These are phyloP conservation scores for Trichophyton benhamiae DNA, from an alignment of 2,329 filamentous ascomycete species.

Conservation along the genomic window DNA sequence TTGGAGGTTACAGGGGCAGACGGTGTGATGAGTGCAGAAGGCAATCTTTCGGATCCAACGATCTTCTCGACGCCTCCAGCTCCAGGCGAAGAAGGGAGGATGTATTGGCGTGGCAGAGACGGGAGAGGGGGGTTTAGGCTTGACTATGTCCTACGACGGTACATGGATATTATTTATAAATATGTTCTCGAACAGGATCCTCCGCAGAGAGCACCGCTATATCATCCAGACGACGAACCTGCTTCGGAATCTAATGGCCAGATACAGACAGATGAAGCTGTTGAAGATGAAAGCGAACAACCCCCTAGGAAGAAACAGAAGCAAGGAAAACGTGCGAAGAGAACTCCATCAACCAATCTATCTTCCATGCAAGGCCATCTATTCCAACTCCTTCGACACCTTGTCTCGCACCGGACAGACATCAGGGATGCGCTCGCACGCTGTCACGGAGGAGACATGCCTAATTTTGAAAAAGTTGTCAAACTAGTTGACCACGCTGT, in stretches of 20 bases:
- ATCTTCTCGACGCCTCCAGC: conserved; percentile 64
- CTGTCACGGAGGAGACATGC: conserved; percentile 56
- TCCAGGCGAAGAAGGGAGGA: conserved; percentile 49
- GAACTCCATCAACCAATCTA: conserved; percentile 52
- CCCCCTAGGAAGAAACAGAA: conserved; percentile 38
- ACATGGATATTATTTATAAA: conserved; percentile 78
- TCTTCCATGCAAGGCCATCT: conserved; percentile 78
- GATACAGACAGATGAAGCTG: conserved; percentile 14
- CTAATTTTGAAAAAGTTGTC: conserved; percentile 64
- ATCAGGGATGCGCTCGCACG: conserved; percentile 73
- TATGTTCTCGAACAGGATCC: conserved; percentile 54
- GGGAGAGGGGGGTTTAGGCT: conserved; percentile 76
- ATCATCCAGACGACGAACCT: conserved; percentile 45
- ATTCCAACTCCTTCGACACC: conserved; percentile 76
- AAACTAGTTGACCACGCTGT: conserved; percentile 62
- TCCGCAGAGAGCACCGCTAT: conserved; percentile 59
- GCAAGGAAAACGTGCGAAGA: conserved; percentile 28
- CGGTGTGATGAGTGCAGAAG: conserved; percentile 91
- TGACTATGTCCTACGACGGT: conserved; percentile 75
- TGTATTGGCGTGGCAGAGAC: conserved; percentile 69
- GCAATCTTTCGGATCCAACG: conserved; percentile 80
- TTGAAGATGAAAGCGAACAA: background rate
- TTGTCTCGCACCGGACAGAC: conserved; percentile 68
- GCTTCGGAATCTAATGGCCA: conserved; percentile 19
- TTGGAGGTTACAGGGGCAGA: conserved; percentile 77